Conservation (phyloP, 768 basidiomycete genomes). For the Collybia mongolica region DNA sequence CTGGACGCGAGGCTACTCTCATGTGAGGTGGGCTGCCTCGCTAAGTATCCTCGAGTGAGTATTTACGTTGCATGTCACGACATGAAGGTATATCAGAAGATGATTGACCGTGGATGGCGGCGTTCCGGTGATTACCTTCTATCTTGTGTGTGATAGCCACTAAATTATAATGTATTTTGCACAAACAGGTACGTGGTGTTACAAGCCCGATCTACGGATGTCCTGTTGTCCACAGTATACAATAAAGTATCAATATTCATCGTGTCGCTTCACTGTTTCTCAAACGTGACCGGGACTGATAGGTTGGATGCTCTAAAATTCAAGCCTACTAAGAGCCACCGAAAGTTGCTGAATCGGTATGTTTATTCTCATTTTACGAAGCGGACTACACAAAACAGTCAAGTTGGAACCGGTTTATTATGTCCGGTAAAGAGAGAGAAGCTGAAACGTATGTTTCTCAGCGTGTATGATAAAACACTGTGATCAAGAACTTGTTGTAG, state of each 20-base stretch:
- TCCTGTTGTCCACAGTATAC: constrained; percentile 96
- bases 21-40: constrained; percentile 26
- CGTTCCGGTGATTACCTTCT: constrained; percentile 53
- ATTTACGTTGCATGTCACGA: not conserved
- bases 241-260: constrained; percentile 59
- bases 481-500: not conserved
- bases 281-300: not conserved
- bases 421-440: constrained; percentile 38
- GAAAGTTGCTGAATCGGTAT: constrained; percentile 73
- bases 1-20: constrained; percentile 50
- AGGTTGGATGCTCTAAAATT: constrained; percentile 71
- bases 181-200: constrained; percentile 63
- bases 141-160: too few species aligned
- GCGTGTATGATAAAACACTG: not conserved
- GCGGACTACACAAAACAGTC: not conserved
- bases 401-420: constrained; percentile 75
- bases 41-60: not conserved
- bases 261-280: constrained; percentile 5
- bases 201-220: constrained; percentile 78
- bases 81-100: constrained; percentile 68
- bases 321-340: constrained; percentile 69
- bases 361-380: constrained; percentile 5
- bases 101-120: constrained; percentile 87
- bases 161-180: not conserved
- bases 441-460: constrained; percentile 8